Evolutionary conservation across 805 yeast genomes (phyloP).

Genomic region (Cyberlindnera amylophila): DNA sequence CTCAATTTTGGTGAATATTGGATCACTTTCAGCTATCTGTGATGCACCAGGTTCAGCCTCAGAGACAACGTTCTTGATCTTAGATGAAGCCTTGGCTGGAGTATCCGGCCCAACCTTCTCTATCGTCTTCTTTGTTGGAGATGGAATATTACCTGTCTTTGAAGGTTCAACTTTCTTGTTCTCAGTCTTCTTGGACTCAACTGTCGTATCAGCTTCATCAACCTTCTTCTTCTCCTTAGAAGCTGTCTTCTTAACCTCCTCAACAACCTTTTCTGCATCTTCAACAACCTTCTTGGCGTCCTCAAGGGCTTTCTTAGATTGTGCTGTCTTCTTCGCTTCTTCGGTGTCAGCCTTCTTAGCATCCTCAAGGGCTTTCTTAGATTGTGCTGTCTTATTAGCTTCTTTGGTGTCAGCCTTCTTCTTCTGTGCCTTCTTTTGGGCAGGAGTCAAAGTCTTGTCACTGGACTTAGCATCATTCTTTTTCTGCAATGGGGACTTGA

Average conservation of each 20-base stretch:
- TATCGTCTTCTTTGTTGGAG: too few species aligned
- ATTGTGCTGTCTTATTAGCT: not conserved
- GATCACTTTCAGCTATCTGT: not conserved
- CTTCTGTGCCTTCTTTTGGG: not conserved
- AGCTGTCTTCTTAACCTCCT: not conserved
- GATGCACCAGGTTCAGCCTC: too few species aligned
- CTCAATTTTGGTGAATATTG: not conserved
- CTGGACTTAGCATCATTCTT: too few species aligned
- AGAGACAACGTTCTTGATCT: too few species aligned
- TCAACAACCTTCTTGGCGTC: not conserved
- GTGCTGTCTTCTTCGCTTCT: not conserved
- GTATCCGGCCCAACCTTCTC: too few species aligned
- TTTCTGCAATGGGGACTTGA: too few species aligned
- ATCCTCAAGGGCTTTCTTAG: not conserved
- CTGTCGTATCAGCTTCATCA: not conserved
- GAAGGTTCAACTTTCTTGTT: not conserved
- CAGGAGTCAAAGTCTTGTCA: not conserved
- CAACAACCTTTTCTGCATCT: not conserved
- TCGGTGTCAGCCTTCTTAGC: not conserved
- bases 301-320: not conserved
- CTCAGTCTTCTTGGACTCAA: not conserved
- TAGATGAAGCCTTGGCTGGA: not conserved
- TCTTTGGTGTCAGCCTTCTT: not conserved
- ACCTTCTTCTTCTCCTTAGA: constrained; percentile 1
- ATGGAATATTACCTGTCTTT: too few species aligned